phyloP scores from a whole-genome alignment of 495 filamentous ascomycete genomes.

The Physcia stellaris region DNA sequence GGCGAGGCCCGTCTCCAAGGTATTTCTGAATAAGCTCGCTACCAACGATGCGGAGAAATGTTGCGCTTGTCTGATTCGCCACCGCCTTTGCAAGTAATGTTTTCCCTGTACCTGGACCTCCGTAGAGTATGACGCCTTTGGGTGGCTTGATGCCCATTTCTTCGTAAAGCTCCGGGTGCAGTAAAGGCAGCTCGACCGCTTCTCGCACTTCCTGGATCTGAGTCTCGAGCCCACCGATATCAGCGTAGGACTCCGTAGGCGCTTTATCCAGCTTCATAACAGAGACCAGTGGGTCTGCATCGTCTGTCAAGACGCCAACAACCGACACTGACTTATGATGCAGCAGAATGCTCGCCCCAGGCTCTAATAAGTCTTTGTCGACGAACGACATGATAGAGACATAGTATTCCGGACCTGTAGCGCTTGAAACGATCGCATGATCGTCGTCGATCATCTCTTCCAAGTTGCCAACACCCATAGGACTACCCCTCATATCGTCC shows the following conservation, averaged over 20 bases:
- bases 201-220: constrained; percentile 98
- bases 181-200: constrained; percentile 86
- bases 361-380: constrained; percentile 96
- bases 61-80: constrained; percentile 95
- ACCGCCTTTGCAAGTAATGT: constrained; percentile 95
- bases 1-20: constrained; percentile 83
- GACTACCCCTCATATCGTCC: constrained; percentile 96
- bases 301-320: constrained; percentile 92
- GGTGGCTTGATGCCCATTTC: constrained; percentile 99
- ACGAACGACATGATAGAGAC: constrained; percentile 99
- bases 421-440: constrained; percentile 95
- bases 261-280: constrained; percentile 99
- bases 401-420: constrained; percentile 97
- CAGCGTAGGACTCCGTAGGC: constrained; percentile 93
- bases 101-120: constrained; percentile 93
- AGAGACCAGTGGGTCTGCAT: constrained; percentile 87
- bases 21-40: constrained; percentile 99
- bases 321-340: constrained; percentile 98
- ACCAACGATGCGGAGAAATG: constrained; percentile 95
- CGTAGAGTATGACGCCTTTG: constrained; percentile 98
- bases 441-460: constrained; percentile 99
- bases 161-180: constrained; percentile 97
- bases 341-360: constrained; percentile 85
- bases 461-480: constrained; percentile 95
- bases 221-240: constrained; percentile 88